A percentile compares a stretch with the other conserved stretches of the same genome.
Evolutionary conservation across 2,329 filamentous ascomycete genomes (phyloP).

Genomic region (Cladosporium sp.): DNA sequence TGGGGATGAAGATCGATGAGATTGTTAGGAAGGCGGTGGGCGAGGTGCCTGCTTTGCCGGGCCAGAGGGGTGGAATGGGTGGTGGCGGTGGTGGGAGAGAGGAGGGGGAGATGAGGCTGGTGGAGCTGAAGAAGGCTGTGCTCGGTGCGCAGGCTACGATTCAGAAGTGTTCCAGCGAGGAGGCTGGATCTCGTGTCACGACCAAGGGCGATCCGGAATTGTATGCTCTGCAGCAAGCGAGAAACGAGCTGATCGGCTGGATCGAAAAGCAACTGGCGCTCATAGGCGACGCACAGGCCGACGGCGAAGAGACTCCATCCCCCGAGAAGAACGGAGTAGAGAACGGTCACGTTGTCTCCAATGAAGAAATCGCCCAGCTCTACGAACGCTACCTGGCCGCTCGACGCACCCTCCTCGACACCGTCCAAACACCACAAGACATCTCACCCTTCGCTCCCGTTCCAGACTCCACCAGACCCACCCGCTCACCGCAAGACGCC

Average conservation of each 20-base stretch:
- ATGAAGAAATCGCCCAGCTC: slow-evolving; percentile 19
- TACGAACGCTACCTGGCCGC: slow-evolving; percentile 26
- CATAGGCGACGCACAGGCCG: slow-evolving; percentile 23
- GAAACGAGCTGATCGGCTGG: slow-evolving; percentile 28
- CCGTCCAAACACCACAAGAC: slow-evolving; percentile 11
- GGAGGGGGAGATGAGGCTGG: slow-evolving; percentile 21
- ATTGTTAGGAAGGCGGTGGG: slow-evolving; percentile 22
- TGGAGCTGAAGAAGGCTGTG: slow-evolving; percentile 28
- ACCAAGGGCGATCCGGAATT: slow-evolving; percentile 17
- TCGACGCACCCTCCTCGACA: slow-evolving; percentile 19
- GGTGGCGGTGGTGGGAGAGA: slow-evolving; percentile 12
- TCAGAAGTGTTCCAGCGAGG: slow-evolving; percentile 10
- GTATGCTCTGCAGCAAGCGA: slow-evolving; percentile 23
- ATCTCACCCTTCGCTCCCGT: neutral
- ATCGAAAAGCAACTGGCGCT: slow-evolving; percentile 28
- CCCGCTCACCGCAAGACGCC: neutral
- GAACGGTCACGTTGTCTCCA: neutral
- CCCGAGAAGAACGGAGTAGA: slow-evolving; percentile 1
- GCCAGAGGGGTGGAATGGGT: slow-evolving; percentile 1
- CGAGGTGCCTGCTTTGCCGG: slow-evolving; percentile 24
- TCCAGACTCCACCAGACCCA: neutral
- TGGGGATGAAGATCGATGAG: slow-evolving; percentile 17
- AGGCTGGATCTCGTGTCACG: neutral
- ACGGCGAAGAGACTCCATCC: neutral
- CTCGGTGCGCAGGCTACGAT: slow-evolving; percentile 19